phyloP scores from a whole-genome alignment of 2,329 filamentous ascomycete genomes.

The Exophiala alcalophila region DNA sequence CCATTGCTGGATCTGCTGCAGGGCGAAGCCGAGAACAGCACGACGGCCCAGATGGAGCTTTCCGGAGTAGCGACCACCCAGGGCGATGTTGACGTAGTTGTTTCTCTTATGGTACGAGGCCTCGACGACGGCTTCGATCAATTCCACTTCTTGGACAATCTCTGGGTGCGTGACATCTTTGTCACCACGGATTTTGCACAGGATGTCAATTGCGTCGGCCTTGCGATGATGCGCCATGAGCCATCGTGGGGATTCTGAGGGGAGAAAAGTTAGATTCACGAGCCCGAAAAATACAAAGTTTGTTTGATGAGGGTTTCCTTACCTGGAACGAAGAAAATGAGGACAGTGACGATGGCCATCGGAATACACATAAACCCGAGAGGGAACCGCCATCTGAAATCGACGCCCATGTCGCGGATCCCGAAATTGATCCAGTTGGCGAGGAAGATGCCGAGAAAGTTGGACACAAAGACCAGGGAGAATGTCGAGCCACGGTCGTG shows the following conservation, averaged over 20 bases:
- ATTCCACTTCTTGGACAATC: conserved; percentile 38
- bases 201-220: conserved; percentile 37
- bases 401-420: conserved; percentile 23
- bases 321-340: conserved; percentile 40
- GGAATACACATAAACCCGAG: conserved; percentile 34
- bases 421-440: conserved; percentile 37
- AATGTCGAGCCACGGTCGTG: conserved; percentile 33
- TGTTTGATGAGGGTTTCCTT: too few species aligned
- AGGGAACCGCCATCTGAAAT: conserved; percentile 34
- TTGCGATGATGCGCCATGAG: conserved; percentile 39
- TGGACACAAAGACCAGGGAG: conserved; percentile 33
- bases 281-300: too few species aligned
- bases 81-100: conserved; percentile 41
- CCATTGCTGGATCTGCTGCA: conserved; percentile 47
- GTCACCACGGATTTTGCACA: conserved; percentile 36
- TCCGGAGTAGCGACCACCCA: conserved; percentile 37
- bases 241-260: conserved; percentile 43
- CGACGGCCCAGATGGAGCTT: conserved; percentile 41
- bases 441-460: conserved; percentile 33
- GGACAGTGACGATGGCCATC: conserved; percentile 29
- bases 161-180: conserved; percentile 35
- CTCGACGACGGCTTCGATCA: conserved; percentile 43
- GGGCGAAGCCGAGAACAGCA: conserved; percentile 41
- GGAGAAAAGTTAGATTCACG: too few species aligned
- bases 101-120: conserved; percentile 40